Evolutionary conservation across 2,329 filamentous ascomycete genomes (phyloP), one percentile per base, ranked within the genome.

Genomic region (Pyrenophora seminiperda): DNA sequence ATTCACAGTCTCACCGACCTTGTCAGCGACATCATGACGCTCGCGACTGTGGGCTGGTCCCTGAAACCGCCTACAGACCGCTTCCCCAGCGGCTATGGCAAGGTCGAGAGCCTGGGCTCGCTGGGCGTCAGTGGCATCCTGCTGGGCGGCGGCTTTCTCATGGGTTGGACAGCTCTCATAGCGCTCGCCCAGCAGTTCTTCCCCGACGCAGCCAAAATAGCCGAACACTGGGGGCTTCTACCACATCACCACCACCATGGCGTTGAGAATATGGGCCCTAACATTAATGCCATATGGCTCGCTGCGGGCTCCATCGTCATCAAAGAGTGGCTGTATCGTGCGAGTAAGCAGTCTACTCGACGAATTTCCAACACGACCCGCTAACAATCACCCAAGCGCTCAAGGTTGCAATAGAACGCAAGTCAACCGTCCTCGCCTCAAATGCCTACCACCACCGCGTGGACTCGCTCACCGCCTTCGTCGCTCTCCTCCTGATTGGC

Each of bases 391-490:
- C 24, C 46, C 22, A 63, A 95, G 90, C 91, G 42, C 95, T 97
- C 87, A 97, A 97, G 78, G 85, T 99, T 53, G 94, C 94, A 37
- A 86, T 86, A 63, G 90, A 96, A 75, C 90, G 93, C 72, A 96
- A 96, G 71, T 97, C 93, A 10, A 95, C 92, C 5, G 91, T 99
- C 52, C 84, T 99, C 18, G 92, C 93, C 31, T 97, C 92, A 50
- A 99, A 99, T 70, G 93, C 94, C 51, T 83, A 97, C 59, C 94
- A 99, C 76, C 94, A 97, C 78, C 90, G 94, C 53, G 87, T 99
- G 70, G 94, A 99, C 75, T 96, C 91, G 50, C 82, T 97, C 48
- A 99, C 94, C 1, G 93, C 93, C 59, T 89, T 97, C 63, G 94
- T 97, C 47, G 95, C 94, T 2, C 82, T 97, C 22, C 81, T 89